These are phyloP conservation scores for Fusarium miscanthi DNA, from an alignment of 2,329 filamentous ascomycete genomes.

Conservation along the genomic window DNA sequence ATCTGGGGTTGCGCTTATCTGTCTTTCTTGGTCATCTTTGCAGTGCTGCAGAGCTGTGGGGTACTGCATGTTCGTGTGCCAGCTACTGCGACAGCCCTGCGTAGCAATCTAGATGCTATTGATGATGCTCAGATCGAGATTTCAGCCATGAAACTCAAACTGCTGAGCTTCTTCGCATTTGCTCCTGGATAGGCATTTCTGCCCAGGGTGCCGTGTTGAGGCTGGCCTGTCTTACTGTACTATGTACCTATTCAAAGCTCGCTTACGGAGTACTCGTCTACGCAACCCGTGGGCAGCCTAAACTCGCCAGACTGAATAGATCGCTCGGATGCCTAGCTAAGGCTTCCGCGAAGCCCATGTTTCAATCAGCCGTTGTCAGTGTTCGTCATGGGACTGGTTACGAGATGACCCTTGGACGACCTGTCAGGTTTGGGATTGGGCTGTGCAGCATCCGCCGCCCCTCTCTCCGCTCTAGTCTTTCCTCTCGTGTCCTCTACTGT, in stretches of 20 bases:
- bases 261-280: background rate
- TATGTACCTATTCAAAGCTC: background rate
- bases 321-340: constrained; percentile 27
- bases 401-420: constrained; percentile 18
- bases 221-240: constrained; percentile 27
- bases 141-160: constrained; percentile 20
- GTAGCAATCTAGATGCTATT: background rate
- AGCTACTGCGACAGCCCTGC: constrained; percentile 4
- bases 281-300: constrained; percentile 23
- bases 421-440: constrained; percentile 18
- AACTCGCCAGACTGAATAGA: constrained; percentile 14
- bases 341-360: constrained; percentile 31
- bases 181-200: constrained; percentile 1
- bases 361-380: constrained; percentile 12
- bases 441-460: constrained; percentile 18
- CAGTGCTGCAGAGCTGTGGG: constrained; percentile 7
- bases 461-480: background rate
- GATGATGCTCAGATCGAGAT: constrained; percentile 18
- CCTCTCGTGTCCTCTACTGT: constrained; percentile 1
- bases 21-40: constrained; percentile 2
- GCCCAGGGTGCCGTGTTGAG: constrained; percentile 15
- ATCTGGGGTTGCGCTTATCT: constrained; percentile 6
- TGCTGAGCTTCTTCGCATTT: background rate
- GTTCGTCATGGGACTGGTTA: constrained; percentile 28
- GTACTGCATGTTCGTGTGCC: background rate